phyloP scores from a whole-genome alignment of 2,329 filamentous ascomycete species.

The Colletotrichum horii region DNA sequence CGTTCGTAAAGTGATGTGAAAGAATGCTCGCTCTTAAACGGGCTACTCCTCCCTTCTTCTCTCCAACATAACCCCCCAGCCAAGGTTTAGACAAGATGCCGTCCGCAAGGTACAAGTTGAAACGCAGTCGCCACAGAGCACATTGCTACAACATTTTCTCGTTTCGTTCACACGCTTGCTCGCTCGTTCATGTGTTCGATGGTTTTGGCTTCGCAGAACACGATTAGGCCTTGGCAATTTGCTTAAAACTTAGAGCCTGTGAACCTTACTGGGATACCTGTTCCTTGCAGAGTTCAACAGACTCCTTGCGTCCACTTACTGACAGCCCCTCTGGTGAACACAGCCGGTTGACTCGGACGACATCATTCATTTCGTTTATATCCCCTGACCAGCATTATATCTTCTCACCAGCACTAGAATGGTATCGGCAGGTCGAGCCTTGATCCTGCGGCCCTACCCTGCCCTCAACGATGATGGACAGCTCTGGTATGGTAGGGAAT shows the following conservation, averaged over 20 bases:
- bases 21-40: background rate
- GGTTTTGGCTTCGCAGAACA: background rate
- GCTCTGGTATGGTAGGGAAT: background rate
- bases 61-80: background rate
- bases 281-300: background rate
- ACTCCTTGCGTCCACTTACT: background rate
- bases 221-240: background rate
- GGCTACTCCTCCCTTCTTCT: background rate
- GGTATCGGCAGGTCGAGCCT: background rate
- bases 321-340: background rate
- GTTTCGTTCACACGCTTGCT: background rate
- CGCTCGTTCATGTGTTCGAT: background rate
- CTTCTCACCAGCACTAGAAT: background rate
- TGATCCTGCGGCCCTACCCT: background rate
- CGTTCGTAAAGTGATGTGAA: background rate
- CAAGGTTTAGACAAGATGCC: background rate
- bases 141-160: background rate
- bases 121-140: background rate
- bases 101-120: background rate
- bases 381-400: too few species aligned
- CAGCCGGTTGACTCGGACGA: background rate
- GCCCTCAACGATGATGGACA: background rate
- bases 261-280: background rate
- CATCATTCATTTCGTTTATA: background rate
- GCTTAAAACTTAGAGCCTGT: background rate